phyloP scores from a whole-genome alignment of 2,329 filamentous ascomycete species.

The Pyrenochaeta sp. region DNA sequence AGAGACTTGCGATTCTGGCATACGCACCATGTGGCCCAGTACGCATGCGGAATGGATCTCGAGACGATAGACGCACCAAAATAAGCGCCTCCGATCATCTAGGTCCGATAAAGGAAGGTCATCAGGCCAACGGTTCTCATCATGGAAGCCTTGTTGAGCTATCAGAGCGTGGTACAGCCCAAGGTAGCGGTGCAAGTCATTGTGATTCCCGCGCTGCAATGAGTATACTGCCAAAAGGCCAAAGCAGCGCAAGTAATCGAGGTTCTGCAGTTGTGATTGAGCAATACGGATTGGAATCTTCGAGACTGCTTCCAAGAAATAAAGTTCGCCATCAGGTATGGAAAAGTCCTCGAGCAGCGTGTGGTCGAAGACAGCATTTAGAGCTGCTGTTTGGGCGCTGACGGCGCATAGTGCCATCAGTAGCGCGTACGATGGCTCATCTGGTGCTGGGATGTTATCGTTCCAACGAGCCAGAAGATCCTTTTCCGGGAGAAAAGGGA shows the following conservation, averaged over 20 bases:
- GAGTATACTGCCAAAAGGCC: slow-evolving; percentile 3
- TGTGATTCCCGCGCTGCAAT: slow-evolving; percentile 1
- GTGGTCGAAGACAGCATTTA: slow-evolving; percentile 2
- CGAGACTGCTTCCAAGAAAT: not conserved
- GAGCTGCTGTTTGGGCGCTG: slow-evolving; percentile 1
- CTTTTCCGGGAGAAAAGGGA: not conserved
- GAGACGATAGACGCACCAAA: slow-evolving; percentile 2
- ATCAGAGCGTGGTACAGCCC: slow-evolving; percentile 1
- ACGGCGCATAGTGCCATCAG: slow-evolving; percentile 2
- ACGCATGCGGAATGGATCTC: slow-evolving; percentile 1
- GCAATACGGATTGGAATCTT: not conserved
- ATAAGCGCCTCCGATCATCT: not conserved
- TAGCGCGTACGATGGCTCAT: not conserved
- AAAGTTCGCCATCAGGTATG: not conserved
- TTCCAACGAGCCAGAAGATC: slow-evolving; percentile 1
- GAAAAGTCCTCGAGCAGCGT: not conserved
- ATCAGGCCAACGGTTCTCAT: slow-evolving; percentile 1
- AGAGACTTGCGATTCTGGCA: slow-evolving; percentile 1
- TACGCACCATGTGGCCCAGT: not conserved
- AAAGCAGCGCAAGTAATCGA: slow-evolving; percentile 1
- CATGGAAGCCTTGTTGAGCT: not conserved
- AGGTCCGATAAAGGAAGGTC: not conserved
- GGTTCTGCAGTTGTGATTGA: not conserved
- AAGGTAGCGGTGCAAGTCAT: slow-evolving; percentile 1
- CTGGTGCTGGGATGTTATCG: not conserved